Conservation (phyloP, 352 stramenopile genomes). For the Bremia lactucae region DNA sequence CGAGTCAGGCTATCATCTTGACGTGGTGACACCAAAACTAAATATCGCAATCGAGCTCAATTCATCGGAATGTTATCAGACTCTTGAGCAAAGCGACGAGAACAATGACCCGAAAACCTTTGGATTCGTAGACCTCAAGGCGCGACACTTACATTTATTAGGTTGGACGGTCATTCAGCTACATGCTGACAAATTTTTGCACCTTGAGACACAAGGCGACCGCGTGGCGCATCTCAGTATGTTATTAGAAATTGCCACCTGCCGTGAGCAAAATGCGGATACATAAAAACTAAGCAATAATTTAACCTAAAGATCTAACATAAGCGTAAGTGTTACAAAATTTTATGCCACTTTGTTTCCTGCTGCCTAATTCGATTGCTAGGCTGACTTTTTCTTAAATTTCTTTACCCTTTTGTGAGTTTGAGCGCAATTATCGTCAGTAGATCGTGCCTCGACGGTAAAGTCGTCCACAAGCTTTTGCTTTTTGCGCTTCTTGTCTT, state of each 20-base stretch:
- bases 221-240: constrained; percentile 52
- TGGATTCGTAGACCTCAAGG: constrained; percentile 50
- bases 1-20: constrained; percentile 39
- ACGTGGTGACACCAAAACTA: constrained; percentile 37
- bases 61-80: constrained; percentile 36
- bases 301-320: background rate
- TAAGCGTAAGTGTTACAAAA: too few relatives aligned
- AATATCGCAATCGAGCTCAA: constrained; percentile 67
- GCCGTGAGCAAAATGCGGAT: constrained; percentile 9
- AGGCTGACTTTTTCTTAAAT: too few relatives aligned
- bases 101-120: constrained; percentile 33
- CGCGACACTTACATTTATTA: constrained; percentile 44
- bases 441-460: background rate
- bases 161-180: constrained; percentile 67
- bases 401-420: constrained; percentile 37
- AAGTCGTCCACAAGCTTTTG: constrained; percentile 3
- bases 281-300: constrained; percentile 2
- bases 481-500: constrained; percentile 32
- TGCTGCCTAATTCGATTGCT: too few relatives aligned
- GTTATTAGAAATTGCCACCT: constrained; percentile 56
- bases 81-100: constrained; percentile 22
- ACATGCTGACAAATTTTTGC: constrained; percentile 37
- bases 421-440: constrained; percentile 4
- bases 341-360: too few relatives aligned
- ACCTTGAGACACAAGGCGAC: constrained; percentile 36